Percentiles rank a stretch among this genome's conserved stretches.
Evolutionary conservation across 352 stramenopile genomes (phyloP).

Genomic region (Pythium rhizo-oryzae): DNA sequence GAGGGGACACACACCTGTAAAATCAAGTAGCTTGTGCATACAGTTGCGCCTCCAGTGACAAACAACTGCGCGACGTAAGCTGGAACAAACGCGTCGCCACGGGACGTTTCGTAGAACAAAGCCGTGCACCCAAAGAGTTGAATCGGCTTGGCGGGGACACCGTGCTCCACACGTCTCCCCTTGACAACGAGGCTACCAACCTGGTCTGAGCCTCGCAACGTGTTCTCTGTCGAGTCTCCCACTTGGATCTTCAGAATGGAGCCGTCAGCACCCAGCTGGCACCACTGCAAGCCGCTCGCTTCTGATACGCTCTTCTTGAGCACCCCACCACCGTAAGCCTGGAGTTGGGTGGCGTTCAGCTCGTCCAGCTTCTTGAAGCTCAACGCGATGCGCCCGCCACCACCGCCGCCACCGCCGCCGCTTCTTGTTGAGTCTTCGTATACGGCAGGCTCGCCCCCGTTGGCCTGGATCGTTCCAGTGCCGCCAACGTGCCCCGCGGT

Average conservation of each 20-base stretch:
- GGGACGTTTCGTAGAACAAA: conserved; percentile 58
- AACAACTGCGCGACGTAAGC: conserved; percentile 61
- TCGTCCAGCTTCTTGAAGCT: conserved; percentile 24
- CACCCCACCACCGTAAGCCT: conserved; percentile 30
- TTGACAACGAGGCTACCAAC: conserved; percentile 62
- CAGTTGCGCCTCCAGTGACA: conserved; percentile 62
- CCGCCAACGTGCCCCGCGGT: conserved; percentile 13
- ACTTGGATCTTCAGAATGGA: conserved; percentile 60
- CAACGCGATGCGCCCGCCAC: conserved; percentile 31
- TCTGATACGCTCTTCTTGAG: background rate
- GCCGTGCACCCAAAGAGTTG: conserved; percentile 80
- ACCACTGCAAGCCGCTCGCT: conserved; percentile 56
- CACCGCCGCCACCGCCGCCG: conserved; percentile 33
- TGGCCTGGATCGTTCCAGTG: conserved; percentile 21
- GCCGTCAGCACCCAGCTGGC: conserved; percentile 75
- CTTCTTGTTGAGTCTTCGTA: conserved; percentile 14
- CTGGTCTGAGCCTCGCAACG: background rate
- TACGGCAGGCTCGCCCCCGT: conserved; percentile 23
- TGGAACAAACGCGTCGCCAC: conserved; percentile 56
- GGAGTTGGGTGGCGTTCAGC: conserved; percentile 22
- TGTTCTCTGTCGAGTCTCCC: background rate
- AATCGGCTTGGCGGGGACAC: conserved; percentile 56
- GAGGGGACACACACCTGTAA: conserved; percentile 41
- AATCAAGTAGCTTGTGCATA: conserved; percentile 56
- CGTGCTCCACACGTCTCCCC: conserved; percentile 49